Evolutionary conservation across 495 filamentous ascomycete species (phyloP), one percentile per base, ranked within the genome.

Genomic region (Penicillium egyptiacum): DNA sequence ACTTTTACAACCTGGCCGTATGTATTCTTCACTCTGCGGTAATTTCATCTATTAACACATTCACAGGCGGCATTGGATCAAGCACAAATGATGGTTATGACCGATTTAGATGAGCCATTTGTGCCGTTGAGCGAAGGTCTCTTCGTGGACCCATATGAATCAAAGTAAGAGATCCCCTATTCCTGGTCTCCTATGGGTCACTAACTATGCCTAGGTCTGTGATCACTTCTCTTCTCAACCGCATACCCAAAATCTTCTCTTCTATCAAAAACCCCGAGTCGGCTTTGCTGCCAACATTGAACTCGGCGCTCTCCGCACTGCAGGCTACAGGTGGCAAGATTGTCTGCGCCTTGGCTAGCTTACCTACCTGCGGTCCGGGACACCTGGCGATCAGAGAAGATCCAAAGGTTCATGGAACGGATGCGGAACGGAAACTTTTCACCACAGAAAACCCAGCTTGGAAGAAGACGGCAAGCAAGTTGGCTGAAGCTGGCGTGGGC

Each of bases 31-130:
- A 45, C 55, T 14, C 12, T 22, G 6, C 17, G 23, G 48, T 26
- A 8, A n/a, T 23, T 11, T 40, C 16, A 26, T 49, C 40, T 61
- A 40, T 70, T 80, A 23, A 79, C 56, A 26, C 9, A 4, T n/a
- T 5, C 17, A 43, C 60, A 91, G 88, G 75, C 90, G 19, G 76
- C 83, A 28, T 75, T 96, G 26, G 89, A 96, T 47, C 85, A 91
- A 75, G 90, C 94, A 5, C 94, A 99, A 65, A 97, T 98, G 93
- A 85, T 98, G 78, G 92, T 98, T 17, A 96, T 98, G 91, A 89
- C 94, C 10, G 94, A 99, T 67, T 83, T 99, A 53, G 91, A 99
- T 61, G 94, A 99, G 61, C 93, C 94, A 0, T 99, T 99, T 69
- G 87, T 97, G 8, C 94, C 95, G 43, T 76, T 98, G 16, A 90